Evolutionary conservation across 306 rosid species (phyloP).

Genomic region (Senna siamea): DNA sequence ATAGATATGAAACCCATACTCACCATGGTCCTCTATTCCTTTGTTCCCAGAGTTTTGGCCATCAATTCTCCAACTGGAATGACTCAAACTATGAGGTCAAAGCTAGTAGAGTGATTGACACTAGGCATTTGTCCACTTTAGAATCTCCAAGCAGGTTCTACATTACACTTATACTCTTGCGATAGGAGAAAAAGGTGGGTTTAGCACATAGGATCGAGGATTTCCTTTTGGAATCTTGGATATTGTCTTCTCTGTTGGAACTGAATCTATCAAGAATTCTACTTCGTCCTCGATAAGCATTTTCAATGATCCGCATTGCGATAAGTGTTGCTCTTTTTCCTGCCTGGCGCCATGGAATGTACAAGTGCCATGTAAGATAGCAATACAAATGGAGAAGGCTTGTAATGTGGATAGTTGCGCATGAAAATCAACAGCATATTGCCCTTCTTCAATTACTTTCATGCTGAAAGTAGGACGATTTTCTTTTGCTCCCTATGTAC

Average conservation of each 20-base stretch:
- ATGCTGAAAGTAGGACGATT: slow-evolving; percentile 71
- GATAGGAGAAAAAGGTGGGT: slow-evolving; percentile 89
- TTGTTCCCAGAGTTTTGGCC: no score
- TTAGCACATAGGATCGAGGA: slow-evolving; percentile 60
- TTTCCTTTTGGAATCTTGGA: slow-evolving; percentile 59
- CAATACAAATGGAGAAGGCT: slow-evolving; percentile 88
- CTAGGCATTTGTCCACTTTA: slow-evolving; percentile 16
- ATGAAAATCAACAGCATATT: slow-evolving; percentile 84
- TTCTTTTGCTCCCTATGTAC: slow-evolving; percentile 77
- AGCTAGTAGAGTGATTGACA: background rate
- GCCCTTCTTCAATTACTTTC: slow-evolving; percentile 72
- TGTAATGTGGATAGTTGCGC: slow-evolving; percentile 82
- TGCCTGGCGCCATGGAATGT: slow-evolving; percentile 35
- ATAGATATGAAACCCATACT: no score
- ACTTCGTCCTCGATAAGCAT: slow-evolving; percentile 75
- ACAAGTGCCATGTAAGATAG: slow-evolving; percentile 81
- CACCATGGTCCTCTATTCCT: slow-evolving; percentile 6
- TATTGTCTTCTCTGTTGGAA: slow-evolving; percentile 49
- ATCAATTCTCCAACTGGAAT: slow-evolving; percentile 16
- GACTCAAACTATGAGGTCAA: background rate
- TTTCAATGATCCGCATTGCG: slow-evolving; percentile 65
- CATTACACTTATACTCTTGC: slow-evolving; percentile 56
- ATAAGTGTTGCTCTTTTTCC: slow-evolving; percentile 53
- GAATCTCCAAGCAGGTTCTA: slow-evolving; percentile 18
- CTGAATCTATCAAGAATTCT: slow-evolving; percentile 62